Evolutionary conservation across 1,284 basidiomycete species (phyloP), one percentile per base, ranked within the genome.

Genomic region (Fomitopsis betulina): DNA sequence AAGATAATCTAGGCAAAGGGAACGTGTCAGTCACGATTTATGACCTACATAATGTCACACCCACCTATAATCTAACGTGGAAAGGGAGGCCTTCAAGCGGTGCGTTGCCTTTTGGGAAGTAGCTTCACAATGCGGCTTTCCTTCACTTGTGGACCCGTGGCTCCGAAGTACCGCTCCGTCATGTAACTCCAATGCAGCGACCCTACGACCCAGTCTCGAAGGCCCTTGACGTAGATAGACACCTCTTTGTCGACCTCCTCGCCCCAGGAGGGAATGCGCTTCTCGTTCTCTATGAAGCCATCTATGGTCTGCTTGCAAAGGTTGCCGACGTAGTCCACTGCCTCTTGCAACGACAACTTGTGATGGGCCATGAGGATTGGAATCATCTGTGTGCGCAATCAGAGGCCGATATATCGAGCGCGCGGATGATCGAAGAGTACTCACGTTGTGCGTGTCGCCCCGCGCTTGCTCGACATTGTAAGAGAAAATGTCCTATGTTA

Each of bases 381-480:
- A 42, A 73, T 63, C 67, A 71, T 69, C 56, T 72, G 42, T n/a
- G 33, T 15, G n/a, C 5, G 40, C 12, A 32, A 40, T 21, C 12
- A 33, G 30, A 5, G 21, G 32, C 9, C 25, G 3, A 39, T 6
- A 30, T 21, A 21, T 27, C 27, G 13, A 30, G 12, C 13, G 17
- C 33, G 17, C 8, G 38, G 35, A 3, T 1, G 40, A 45, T 19
- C 19, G n/a, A 23, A 50, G 21, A 6, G 13, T 3, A 62, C 65
- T 25, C 42, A 67, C 65, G 60, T 75, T 76, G 62, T 75, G 72
- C 4, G 67, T 73, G 56, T 75, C 74, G 6, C 73, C 73, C 10
- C 73, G 69, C 2, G 73, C 61, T 58, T 76, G 74, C 53, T 76
- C 75, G 25, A 71, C 68, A 49, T 74, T 75, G 62, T 69, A 76